Conservation (phyloP, 768 basidiomycete genomes). For the Mycena amicta region DNA sequence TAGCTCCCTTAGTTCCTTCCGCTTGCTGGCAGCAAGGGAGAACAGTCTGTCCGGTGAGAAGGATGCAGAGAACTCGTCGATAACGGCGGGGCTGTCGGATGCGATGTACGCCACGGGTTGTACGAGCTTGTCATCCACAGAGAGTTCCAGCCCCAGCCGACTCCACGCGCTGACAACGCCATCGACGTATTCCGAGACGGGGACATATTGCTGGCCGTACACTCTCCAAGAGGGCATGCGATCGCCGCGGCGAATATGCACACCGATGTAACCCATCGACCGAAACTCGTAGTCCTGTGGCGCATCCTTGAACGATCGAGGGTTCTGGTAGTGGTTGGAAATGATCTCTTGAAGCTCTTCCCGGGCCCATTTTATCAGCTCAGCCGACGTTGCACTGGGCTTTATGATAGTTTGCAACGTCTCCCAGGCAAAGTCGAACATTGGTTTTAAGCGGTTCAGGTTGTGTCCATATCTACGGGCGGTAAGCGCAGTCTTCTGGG, state of each 20-base stretch:
- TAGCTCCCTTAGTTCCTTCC: conserved; percentile 45
- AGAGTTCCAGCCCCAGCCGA: conserved; percentile 30
- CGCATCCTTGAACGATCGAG: conserved; percentile 11
- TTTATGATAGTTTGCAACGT: conserved; percentile 57
- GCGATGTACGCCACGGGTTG: conserved; percentile 56
- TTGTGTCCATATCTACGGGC: too few relatives aligned
- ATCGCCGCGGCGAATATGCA: conserved; percentile 70
- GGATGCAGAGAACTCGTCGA: conserved; percentile 43
- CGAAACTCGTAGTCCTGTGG: background rate
- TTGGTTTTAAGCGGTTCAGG: conserved; percentile 58
- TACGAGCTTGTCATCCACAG: conserved; percentile 17
- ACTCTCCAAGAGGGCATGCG: conserved; percentile 46
- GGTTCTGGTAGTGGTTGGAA: conserved; percentile 10
- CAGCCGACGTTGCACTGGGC: conserved; percentile 48
- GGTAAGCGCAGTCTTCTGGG: too few relatives aligned
- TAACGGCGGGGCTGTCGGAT: conserved; percentile 56
- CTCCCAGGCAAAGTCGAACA: conserved; percentile 47
- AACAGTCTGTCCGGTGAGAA: conserved; percentile 43
- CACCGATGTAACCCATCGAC: conserved; percentile 45
- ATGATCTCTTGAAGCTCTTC: conserved; percentile 41
- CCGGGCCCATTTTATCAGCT: conserved; percentile 53
- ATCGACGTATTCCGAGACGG: conserved; percentile 49
- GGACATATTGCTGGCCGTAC: conserved; percentile 49
- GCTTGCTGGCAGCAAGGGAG: conserved; percentile 46
- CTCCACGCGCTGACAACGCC: conserved; percentile 46